Evolutionary conservation across 352 stramenopile species (phyloP).

Genomic region (Nothophytophthora sp.): DNA sequence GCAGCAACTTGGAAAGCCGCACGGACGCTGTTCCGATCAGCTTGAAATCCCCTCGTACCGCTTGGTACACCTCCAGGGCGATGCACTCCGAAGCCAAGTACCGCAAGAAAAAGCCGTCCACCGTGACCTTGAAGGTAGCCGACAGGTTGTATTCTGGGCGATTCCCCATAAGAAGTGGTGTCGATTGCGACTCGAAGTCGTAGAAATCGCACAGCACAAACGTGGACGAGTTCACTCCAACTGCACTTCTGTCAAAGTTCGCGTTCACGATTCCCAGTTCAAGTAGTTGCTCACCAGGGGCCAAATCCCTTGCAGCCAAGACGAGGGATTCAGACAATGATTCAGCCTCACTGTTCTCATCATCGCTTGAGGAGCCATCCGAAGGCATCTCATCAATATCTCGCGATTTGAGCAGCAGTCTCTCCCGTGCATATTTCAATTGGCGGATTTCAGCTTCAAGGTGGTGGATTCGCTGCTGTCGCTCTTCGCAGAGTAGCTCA

Average conservation of each 20-base stretch:
- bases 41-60: constrained; percentile 87
- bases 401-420: constrained; percentile 32
- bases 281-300: constrained; percentile 89
- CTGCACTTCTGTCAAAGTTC: constrained; percentile 64
- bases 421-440: constrained; percentile 78
- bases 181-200: constrained; percentile 94
- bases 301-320: constrained; percentile 57
- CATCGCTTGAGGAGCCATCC: constrained; percentile 37
- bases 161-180: constrained; percentile 79
- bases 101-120: constrained; percentile 92
- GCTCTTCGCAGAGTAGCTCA: constrained; percentile 80
- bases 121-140: constrained; percentile 90
- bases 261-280: constrained; percentile 88
- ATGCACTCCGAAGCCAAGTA: constrained; percentile 90
- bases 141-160: constrained; percentile 92
- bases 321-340: constrained; percentile 74
- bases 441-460: constrained; percentile 90
- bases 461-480: constrained; percentile 77
- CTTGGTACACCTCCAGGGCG: constrained; percentile 89
- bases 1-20: constrained; percentile 70
- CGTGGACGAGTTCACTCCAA: constrained; percentile 79
- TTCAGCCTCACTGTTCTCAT: constrained; percentile 42
- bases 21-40: constrained; percentile 74
- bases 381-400: constrained; percentile 21
- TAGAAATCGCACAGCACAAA: constrained; percentile 95